Evolutionary conservation across 106 monocot species (phyloP), one percentile per base, ranked within the genome.

Genomic region (Xerophyta viscosa): DNA sequence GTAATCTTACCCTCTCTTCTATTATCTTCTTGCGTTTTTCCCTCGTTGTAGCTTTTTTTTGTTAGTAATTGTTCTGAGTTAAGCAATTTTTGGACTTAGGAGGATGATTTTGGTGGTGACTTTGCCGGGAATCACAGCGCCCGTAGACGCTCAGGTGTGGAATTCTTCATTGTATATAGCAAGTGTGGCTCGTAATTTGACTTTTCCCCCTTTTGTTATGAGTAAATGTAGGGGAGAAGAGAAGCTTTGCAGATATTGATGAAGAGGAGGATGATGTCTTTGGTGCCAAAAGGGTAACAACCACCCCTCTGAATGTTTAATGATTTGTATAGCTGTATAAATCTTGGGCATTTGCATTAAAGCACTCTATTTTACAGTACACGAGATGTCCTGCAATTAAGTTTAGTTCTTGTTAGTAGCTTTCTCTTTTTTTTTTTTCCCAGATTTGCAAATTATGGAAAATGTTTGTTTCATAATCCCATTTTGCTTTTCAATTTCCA

Each of bases 261-360:
- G 80, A 81, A 28, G 86, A 87, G 2, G 86, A 86, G 27, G 86
- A 87, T 11, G 86, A 77, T 54, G 67, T 71, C 0, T 81, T 87
- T 41, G 71, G 71, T n/a, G 29, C 63, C 15, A 77, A 74, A 51
- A 87, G 81, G 81, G 86, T 87, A 60, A 14, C 14, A 8, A 9
- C 30, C 19, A 30, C 30, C 29, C 37, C 23, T 39, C n/a, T 2
- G n/a, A 52, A 52, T n/a, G 6, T 13, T n/a, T n/a, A n/a, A n/a
- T n/a, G n/a, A n/a, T n/a, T n/a, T n/a, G n/a, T n/a, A n/a, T n/a
- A n/a, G n/a, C n/a, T n/a, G n/a, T n/a, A n/a, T n/a, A n/a, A n/a
- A n/a, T n/a, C n/a, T n/a, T n/a, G n/a, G n/a, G n/a, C n/a, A n/a
- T n/a, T n/a, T n/a, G n/a, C n/a, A n/a, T n/a, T n/a, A n/a, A n/a